A percentile compares a stretch with the other conserved stretches of the same genome.
These are phyloP conservation scores for Kalanchoe fedtschenkoi DNA, from an alignment of 164 flowering plant genomes.

Conservation along the genomic window DNA sequence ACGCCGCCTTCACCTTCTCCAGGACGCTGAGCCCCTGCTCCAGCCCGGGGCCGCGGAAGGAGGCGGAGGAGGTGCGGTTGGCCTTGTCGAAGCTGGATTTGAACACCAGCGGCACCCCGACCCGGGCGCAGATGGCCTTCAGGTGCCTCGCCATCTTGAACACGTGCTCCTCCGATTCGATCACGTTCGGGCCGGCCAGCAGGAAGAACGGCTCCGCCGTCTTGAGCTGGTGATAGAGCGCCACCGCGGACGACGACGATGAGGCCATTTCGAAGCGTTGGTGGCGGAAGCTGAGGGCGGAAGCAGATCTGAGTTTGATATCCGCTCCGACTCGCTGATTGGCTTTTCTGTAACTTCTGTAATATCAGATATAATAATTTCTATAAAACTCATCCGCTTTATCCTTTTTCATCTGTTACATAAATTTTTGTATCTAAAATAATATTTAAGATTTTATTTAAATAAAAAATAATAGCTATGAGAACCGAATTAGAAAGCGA, in stretches of 20 bases:
- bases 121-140: slow-evolving; percentile 57
- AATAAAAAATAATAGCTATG: too few species aligned
- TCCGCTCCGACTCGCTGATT: too few species aligned
- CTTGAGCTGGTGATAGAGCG: slow-evolving; percentile 62
- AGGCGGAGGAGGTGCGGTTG: slow-evolving; percentile 86
- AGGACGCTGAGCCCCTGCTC: slow-evolving; percentile 87
- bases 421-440: too few species aligned
- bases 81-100: slow-evolving; percentile 98
- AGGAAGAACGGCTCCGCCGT: slow-evolving; percentile 81
- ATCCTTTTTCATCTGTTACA: too few species aligned
- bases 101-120: slow-evolving; percentile 78
- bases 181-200: slow-evolving; percentile 95
- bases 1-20: slow-evolving; percentile 78
- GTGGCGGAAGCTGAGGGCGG: too few species aligned
- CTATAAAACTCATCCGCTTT: too few species aligned
- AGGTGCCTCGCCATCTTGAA: slow-evolving; percentile 69
- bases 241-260: too few species aligned
- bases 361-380: too few species aligned
- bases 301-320: too few species aligned
- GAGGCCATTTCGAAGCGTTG: slow-evolving; percentile 21
- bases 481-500: too few species aligned
- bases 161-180: slow-evolving; percentile 92
- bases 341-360: too few species aligned
- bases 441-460: too few species aligned
- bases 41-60: slow-evolving; percentile 95